A percentile compares a stretch with the other conserved stretches of the same genome.
phyloP scores from a whole-genome alignment of 192 early-diverging fungal species.

The Dispira simplex region DNA sequence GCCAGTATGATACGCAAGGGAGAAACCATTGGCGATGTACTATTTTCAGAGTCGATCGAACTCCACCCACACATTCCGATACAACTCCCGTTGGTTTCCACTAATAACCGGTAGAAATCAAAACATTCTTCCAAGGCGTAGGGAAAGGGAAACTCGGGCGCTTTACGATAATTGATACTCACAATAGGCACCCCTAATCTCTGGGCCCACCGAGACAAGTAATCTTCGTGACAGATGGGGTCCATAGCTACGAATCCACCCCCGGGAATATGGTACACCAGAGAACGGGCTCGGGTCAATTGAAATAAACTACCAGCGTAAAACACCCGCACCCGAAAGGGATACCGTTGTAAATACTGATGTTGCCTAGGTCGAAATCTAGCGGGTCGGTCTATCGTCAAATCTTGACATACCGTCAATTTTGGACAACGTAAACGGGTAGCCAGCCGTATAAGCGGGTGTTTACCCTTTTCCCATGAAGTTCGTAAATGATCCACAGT shows the following conservation, averaged over 20 bases:
- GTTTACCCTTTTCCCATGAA: constrained; percentile 79
- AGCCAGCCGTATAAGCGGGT: constrained; percentile 42
- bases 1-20: constrained; percentile 58
- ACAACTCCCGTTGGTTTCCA: constrained; percentile 55
- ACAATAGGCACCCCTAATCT: constrained; percentile 54
- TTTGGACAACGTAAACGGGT: constrained; percentile 21
- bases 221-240: constrained; percentile 75
- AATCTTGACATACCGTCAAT: constrained; percentile 14
- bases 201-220: constrained; percentile 65
- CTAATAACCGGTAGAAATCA: constrained; percentile 62
- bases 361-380: constrained; percentile 11
- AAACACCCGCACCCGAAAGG: constrained; percentile 29
- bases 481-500: constrained; percentile 74
- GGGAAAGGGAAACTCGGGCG: constrained; percentile 92
- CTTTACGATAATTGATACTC: constrained; percentile 85
- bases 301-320: constrained; percentile 31
- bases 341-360: background rate
- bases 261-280: constrained; percentile 54
- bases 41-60: no score
- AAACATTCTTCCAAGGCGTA: constrained; percentile 81
- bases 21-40: background rate
- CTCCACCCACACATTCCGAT: constrained; percentile 56
- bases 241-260: constrained; percentile 91
- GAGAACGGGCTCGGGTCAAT: constrained; percentile 18
- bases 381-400: constrained; percentile 13